Conservation (phyloP, 225 moss, liverwort and hornwort species). For the Straminergon stramineum region DNA sequence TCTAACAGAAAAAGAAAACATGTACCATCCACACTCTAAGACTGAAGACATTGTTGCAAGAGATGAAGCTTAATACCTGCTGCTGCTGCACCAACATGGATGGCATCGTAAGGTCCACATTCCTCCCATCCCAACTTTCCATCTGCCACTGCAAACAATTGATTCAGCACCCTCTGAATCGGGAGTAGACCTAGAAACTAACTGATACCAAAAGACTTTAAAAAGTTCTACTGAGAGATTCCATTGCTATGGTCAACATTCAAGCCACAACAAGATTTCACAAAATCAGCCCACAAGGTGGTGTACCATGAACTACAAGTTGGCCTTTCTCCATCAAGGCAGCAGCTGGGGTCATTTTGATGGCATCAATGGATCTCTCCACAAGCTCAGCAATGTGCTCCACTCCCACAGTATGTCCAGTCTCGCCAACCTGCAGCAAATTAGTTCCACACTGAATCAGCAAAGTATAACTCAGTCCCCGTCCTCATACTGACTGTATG, state of each 20-base stretch:
- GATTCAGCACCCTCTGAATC: neutral
- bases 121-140: constrained; percentile 82
- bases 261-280: neutral
- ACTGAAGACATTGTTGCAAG: neutral
- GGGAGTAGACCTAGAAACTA: neutral
- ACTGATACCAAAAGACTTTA: too few relatives aligned
- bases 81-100: constrained; percentile 93
- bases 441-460: neutral
- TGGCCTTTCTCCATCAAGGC: constrained; percentile 57
- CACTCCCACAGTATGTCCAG: constrained; percentile 72
- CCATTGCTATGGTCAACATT: neutral
- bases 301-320: constrained; percentile 70
- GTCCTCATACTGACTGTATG: neutral
- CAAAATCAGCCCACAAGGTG: neutral
- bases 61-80: constrained; percentile 22
- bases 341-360: constrained; percentile 73
- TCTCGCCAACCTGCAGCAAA: constrained; percentile 55
- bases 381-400: constrained; percentile 91
- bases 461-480: neutral
- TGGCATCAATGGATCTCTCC: constrained; percentile 66
- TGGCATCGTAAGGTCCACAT: constrained; percentile 83
- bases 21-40: neutral
- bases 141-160: constrained; percentile 56
- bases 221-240: too few relatives aligned
- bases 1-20: neutral